Percentiles rank a stretch among this genome's conserved stretches.
Evolutionary conservation across 2,329 filamentous ascomycete species (phyloP).

Genomic region (Beauveria sp.): DNA sequence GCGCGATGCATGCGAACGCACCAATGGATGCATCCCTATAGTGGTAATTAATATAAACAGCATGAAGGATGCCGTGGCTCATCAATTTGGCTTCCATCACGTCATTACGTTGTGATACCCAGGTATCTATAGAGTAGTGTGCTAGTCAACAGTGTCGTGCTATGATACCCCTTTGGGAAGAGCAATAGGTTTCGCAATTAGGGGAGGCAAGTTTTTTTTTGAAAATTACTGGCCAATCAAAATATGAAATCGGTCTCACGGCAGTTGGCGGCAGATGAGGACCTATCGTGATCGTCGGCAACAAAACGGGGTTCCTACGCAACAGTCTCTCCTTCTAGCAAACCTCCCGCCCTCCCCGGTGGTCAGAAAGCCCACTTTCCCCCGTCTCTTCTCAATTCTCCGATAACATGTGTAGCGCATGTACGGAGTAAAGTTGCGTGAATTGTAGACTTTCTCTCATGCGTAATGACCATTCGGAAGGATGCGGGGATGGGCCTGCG

Average conservation of each 20-base stretch:
- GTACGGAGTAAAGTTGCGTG: no score
- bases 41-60: background rate
- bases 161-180: background rate
- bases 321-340: no score
- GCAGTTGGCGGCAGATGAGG: background rate
- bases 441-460: no score
- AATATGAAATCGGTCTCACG: background rate
- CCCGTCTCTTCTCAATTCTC: background rate
- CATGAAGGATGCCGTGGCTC: background rate
- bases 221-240: no score
- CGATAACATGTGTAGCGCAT: background rate
- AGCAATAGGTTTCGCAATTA: background rate
- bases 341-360: background rate
- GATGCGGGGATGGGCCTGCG: background rate
- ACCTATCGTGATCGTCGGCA: background rate
- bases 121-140: background rate
- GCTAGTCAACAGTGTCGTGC: background rate
- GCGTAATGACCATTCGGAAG: no score
- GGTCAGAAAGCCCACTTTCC: no score
- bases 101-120: background rate
- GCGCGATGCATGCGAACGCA: background rate
- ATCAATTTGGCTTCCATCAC: background rate
- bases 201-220: no score
- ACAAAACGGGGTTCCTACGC: background rate
- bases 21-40: background rate